phyloP scores from a whole-genome alignment of 768 basidiomycete species.

The Hortiboletus flavorubellus region DNA sequence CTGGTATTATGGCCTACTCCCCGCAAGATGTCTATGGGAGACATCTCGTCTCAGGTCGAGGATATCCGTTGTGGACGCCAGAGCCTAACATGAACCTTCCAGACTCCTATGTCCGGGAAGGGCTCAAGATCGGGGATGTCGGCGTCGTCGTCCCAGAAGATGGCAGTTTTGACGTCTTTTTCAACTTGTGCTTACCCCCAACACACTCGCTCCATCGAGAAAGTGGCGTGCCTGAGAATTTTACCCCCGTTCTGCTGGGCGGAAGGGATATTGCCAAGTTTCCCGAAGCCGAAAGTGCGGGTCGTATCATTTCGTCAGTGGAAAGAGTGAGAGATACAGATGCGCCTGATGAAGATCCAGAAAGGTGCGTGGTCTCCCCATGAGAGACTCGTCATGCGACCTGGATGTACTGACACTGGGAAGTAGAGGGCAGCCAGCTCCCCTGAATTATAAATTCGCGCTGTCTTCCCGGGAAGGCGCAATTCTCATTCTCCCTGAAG shows the following conservation, averaged over 20 bases:
- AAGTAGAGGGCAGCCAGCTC: background rate
- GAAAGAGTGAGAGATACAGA: background rate
- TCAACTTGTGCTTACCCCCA: conserved; percentile 33
- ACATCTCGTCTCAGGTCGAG: conserved; percentile 18
- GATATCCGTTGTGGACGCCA: conserved; percentile 35
- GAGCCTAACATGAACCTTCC: conserved; percentile 25
- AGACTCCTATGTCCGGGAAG: conserved; percentile 19
- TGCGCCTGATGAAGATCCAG: background rate
- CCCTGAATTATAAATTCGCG: conserved; percentile 10
- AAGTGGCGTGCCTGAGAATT: conserved; percentile 25
- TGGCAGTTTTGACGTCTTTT: conserved; percentile 36
- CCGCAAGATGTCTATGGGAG: conserved; percentile 19
- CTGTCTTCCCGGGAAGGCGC: conserved; percentile 28
- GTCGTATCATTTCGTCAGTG: conserved; percentile 14
- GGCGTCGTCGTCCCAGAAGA: conserved; percentile 29
- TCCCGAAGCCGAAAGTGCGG: conserved; percentile 7
- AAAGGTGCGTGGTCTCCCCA: background rate
- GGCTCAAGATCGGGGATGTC: conserved; percentile 36
- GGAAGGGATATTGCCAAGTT: conserved; percentile 9
- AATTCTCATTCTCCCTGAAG: conserved; percentile 32
- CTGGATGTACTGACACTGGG: background rate
- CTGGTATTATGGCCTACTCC: background rate
- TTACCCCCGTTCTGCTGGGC: conserved; percentile 17
- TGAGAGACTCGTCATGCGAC: too few species aligned
- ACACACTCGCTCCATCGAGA: conserved; percentile 18